These are phyloP conservation scores for Antrodiella citrinella DNA, from an alignment of 768 basidiomycete species.

Conservation along the genomic window DNA sequence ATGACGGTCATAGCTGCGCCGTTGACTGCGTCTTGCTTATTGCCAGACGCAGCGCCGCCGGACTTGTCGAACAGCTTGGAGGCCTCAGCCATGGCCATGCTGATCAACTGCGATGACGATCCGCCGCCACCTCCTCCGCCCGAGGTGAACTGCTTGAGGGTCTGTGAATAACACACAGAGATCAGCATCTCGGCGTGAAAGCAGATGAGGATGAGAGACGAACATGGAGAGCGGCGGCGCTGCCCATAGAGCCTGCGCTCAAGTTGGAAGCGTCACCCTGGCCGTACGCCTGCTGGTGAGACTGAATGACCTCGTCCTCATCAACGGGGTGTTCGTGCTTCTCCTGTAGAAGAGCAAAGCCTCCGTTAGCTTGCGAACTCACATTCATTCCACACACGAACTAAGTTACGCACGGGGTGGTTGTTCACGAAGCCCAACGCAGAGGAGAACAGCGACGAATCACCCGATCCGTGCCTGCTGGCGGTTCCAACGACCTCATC, in stretches of 20 bases:
- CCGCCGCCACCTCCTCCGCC: slow-evolving; percentile 35
- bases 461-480: slow-evolving; percentile 45
- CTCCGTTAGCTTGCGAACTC: background rate
- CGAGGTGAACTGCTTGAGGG: slow-evolving; percentile 60
- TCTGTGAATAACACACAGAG: slow-evolving; percentile 27
- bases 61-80: slow-evolving; percentile 66
- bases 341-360: slow-evolving; percentile 26
- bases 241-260: slow-evolving; percentile 56
- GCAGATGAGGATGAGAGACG: slow-evolving; percentile 5
- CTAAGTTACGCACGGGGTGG: slow-evolving; percentile 36
- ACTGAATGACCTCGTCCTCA: slow-evolving; percentile 51
- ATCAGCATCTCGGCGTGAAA: background rate
- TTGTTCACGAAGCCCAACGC: slow-evolving; percentile 45
- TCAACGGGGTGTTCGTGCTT: slow-evolving; percentile 55
- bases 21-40: slow-evolving; percentile 80
- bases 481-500: slow-evolving; percentile 55
- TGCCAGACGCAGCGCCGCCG: slow-evolving; percentile 54
- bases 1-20: slow-evolving; percentile 80
- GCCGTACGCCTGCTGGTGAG: slow-evolving; percentile 57
- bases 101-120: slow-evolving; percentile 62
- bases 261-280: slow-evolving; percentile 42
- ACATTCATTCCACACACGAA: background rate
- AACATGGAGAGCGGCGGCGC: slow-evolving; percentile 74
- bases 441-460: slow-evolving; percentile 45
- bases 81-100: slow-evolving; percentile 80